Conservation (phyloP, 2,329 filamentous ascomycete genomes). For the Trichoderma sp. region DNA sequence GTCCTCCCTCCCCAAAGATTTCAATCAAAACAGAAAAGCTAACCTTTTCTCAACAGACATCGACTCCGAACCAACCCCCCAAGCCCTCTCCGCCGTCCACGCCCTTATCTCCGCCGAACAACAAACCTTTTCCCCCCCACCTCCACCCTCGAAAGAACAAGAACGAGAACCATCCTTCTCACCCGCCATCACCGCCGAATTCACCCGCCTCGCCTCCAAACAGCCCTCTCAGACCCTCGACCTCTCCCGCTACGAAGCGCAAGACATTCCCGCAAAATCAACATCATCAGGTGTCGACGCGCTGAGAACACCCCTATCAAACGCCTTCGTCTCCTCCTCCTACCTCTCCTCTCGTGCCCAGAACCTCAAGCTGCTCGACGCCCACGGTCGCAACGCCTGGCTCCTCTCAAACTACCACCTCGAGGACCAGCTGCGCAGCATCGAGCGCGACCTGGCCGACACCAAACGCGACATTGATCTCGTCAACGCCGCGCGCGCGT, state of each 20-base stretch:
- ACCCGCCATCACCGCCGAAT: slow-evolving; percentile 66
- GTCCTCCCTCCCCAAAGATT: slow-evolving; percentile 25
- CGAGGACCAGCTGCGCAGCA: slow-evolving; percentile 63
- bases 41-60: slow-evolving; percentile 62
- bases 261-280: slow-evolving; percentile 49
- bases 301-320: slow-evolving; percentile 61
- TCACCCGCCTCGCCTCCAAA: slow-evolving; percentile 60
- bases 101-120: slow-evolving; percentile 71
- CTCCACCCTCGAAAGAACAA: slow-evolving; percentile 46
- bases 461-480: slow-evolving; percentile 70
- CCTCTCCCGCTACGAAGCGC: slow-evolving; percentile 78
- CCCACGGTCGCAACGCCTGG: slow-evolving; percentile 88
- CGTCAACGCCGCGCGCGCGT: slow-evolving; percentile 69
- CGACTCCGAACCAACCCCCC: slow-evolving; percentile 68
- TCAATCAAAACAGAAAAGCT: background rate
- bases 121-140: slow-evolving; percentile 43
- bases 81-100: slow-evolving; percentile 66
- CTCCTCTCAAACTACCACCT: slow-evolving; percentile 79
- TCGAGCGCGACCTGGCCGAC: slow-evolving; percentile 75
- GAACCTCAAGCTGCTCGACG: slow-evolving; percentile 72
- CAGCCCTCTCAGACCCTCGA: slow-evolving; percentile 59
- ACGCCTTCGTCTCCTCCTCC: slow-evolving; percentile 51
- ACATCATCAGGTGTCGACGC: background rate
- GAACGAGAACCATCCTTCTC: slow-evolving; percentile 58
- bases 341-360: slow-evolving; percentile 55